Evolutionary conservation across 2,329 filamentous ascomycete species (phyloP).

Genomic region (Chrysoporthe cubensis): DNA sequence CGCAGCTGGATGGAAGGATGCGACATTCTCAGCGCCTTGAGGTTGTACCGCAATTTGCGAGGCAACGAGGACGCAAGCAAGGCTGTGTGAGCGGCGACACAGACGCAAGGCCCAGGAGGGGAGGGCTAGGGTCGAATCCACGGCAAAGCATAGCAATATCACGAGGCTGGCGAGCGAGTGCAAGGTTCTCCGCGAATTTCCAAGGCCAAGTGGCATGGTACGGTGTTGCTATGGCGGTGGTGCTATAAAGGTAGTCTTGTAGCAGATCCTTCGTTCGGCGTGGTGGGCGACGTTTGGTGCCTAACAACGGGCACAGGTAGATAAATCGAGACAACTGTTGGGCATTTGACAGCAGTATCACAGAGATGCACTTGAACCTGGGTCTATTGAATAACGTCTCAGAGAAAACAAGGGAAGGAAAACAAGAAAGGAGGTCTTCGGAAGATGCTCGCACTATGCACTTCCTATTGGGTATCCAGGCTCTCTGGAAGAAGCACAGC

Average conservation of each 20-base stretch:
- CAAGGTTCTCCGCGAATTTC: too few species aligned
- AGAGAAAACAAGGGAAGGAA: too few species aligned
- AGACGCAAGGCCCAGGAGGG: too few species aligned
- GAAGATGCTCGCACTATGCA: neutral
- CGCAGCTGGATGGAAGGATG: neutral
- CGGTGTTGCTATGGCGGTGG: too few species aligned
- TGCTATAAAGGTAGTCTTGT: neutral
- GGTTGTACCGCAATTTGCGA: neutral
- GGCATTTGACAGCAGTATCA: neutral
- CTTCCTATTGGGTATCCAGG: neutral
- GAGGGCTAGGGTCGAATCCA: too few species aligned
- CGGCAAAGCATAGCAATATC: too few species aligned
- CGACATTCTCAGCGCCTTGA: neutral
- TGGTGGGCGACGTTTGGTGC: neutral
- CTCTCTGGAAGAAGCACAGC: neutral
- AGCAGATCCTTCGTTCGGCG: neutral
- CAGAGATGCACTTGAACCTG: neutral
- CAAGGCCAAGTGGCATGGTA: too few species aligned
- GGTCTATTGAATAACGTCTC: neutral
- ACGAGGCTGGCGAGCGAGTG: too few species aligned
- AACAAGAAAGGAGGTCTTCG: neutral
- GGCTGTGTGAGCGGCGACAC: neutral
- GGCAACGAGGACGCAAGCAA: neutral
- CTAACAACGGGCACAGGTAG: neutral
- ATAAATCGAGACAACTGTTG: neutral